phyloP scores from a whole-genome alignment of 164 flowering plant species.

The Aristolochia contorta region DNA sequence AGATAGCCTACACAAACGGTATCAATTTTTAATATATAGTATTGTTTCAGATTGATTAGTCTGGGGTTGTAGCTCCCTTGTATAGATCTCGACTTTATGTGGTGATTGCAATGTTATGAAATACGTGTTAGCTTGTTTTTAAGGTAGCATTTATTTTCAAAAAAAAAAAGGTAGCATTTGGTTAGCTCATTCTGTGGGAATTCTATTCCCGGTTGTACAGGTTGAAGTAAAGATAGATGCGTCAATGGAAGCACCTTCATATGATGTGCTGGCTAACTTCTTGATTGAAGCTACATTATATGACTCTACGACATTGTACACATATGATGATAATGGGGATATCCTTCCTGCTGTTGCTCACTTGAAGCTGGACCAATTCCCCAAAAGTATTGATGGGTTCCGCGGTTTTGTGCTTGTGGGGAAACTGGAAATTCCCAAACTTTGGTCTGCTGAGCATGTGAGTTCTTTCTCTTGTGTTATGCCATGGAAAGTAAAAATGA shows the following conservation, averaged over 20 bases:
- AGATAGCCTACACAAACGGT: no score
- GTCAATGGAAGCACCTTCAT: slow-evolving; percentile 24
- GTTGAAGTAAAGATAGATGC: slow-evolving; percentile 78
- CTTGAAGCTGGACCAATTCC: slow-evolving; percentile 27
- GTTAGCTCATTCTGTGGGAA: no score
- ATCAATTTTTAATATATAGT: no score
- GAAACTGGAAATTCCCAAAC: slow-evolving; percentile 60
- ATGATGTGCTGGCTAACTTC: slow-evolving; percentile 33
- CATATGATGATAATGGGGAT: slow-evolving; percentile 25
- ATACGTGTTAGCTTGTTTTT: no score
- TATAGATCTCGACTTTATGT: no score
- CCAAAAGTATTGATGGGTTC: slow-evolving; percentile 37
- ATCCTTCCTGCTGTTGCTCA: slow-evolving; percentile 38
- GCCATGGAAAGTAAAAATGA: not conserved
- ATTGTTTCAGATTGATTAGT: no score
- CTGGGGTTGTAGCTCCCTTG: no score
- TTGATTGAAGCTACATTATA: slow-evolving; percentile 63
- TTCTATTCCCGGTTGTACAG: slow-evolving; percentile 23
- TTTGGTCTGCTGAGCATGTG: slow-evolving; percentile 97
- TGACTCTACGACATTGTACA: slow-evolving; percentile 51
- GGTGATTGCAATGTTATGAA: no score
- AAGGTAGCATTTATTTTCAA: no score
- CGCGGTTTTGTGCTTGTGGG: slow-evolving; percentile 63
- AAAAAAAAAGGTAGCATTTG: no score
- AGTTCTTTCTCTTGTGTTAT: slow-evolving; percentile 8